Evolutionary conservation across 177 flowering plant genomes (phyloP).

Genomic region (Vitis hybrid): DNA sequence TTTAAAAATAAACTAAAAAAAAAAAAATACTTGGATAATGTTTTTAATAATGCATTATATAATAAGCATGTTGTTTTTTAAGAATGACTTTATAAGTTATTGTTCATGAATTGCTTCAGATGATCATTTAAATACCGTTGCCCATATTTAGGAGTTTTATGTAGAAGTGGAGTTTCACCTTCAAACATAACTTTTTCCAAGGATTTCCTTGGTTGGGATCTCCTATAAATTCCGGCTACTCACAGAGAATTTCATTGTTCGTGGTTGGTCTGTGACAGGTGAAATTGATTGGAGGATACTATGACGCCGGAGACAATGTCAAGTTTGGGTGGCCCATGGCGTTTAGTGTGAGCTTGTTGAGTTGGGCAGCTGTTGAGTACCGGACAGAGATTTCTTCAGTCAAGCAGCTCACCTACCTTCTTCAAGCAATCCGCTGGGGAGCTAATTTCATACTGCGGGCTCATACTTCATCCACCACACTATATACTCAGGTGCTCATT

Average conservation of each 20-base stretch:
- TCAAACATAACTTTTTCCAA: too few relatives aligned
- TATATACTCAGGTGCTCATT: constrained; percentile 60
- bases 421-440: constrained; percentile 68
- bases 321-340: constrained; percentile 89
- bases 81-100: too few relatives aligned
- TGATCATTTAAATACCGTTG: neutral
- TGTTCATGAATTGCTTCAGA: too few relatives aligned
- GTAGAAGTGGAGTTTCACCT: neutral
- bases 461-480: constrained; percentile 64
- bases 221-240: too few relatives aligned
- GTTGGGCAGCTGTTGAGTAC: constrained; percentile 73
- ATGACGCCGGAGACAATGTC: constrained; percentile 88
- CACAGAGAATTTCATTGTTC: too few relatives aligned
- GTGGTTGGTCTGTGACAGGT: constrained; percentile 38
- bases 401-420: constrained; percentile 47
- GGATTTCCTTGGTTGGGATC: too few relatives aligned
- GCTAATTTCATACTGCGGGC: constrained; percentile 56
- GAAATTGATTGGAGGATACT: constrained; percentile 74
- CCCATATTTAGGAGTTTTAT: neutral
- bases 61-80: too few relatives aligned
- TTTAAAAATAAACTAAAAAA: too few relatives aligned
- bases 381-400: constrained; percentile 34
- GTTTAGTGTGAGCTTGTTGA: constrained; percentile 56
- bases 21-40: too few relatives aligned
- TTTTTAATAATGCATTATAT: too few relatives aligned